A percentile compares a stretch with the other conserved stretches of the same genome.
Evolutionary conservation across 2,329 filamentous ascomycete genomes (phyloP).

Genomic region (Fusarium graminum): DNA sequence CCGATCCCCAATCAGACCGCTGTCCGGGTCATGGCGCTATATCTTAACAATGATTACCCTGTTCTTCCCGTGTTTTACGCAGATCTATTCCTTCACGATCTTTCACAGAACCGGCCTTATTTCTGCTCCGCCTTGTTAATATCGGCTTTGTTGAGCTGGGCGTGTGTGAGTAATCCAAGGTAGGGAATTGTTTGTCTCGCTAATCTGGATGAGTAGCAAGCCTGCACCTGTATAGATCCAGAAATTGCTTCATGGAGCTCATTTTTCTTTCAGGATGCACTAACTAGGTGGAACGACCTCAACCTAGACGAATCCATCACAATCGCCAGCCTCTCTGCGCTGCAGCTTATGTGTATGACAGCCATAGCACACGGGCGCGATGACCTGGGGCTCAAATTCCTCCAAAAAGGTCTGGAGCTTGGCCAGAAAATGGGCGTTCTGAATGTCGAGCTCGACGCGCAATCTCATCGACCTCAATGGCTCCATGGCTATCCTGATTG

Average conservation of each 20-base stretch:
- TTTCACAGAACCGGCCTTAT: neutral
- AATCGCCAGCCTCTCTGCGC: neutral
- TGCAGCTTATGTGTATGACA: slow-evolving; percentile 1
- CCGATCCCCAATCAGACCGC: slow-evolving; percentile 1
- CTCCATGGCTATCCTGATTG: neutral
- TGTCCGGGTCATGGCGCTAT: slow-evolving; percentile 1
- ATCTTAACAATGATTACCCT: slow-evolving; percentile 5
- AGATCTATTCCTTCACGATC: neutral
- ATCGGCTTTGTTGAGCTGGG: slow-evolving; percentile 1
- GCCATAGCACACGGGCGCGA: neutral
- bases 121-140: slow-evolving; percentile 1
- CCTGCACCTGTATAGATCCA: neutral
- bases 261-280: neutral
- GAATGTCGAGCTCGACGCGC: neutral
- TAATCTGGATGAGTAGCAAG: neutral
- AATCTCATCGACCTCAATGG: neutral
- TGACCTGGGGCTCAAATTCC: neutral
- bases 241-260: neutral
- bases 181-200: too few relatives aligned
- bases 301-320: neutral
- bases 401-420: neutral
- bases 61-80: neutral
- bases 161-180: neutral
- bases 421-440: slow-evolving; percentile 2
- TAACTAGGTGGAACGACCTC: neutral